Percentiles rank a stretch among this genome's conserved stretches.
These are phyloP conservation scores for Talaromyces sp. DNA, from an alignment of 2,329 filamentous ascomycete species.

Conservation along the genomic window DNA sequence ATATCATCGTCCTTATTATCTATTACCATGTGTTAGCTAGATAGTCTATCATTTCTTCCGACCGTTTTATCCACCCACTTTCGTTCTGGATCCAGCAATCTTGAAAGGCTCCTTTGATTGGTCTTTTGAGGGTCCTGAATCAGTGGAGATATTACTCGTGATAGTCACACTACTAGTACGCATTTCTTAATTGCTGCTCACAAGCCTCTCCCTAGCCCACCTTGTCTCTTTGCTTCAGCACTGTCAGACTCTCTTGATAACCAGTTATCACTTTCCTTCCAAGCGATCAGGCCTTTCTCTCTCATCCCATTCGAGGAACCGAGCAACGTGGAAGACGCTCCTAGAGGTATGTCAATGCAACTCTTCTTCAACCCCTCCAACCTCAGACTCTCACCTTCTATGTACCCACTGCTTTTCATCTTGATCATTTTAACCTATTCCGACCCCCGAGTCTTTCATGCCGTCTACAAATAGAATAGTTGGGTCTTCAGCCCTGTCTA, in stretches of 20 bases:
- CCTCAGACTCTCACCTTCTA: background rate
- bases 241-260: background rate
- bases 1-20: background rate
- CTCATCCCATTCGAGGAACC: background rate
- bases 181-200: background rate
- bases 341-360: background rate
- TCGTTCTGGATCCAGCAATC: background rate
- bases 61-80: conserved; percentile 4
- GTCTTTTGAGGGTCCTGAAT: background rate
- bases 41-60: background rate
- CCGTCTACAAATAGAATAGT: background rate
- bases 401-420: background rate
- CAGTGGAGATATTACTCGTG: background rate
- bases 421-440: background rate
- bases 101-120: background rate
- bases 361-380: background rate
- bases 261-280: background rate
- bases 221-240: background rate
- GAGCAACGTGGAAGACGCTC: background rate
- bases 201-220: background rate
- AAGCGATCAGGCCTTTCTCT: background rate
- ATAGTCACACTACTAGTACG: too few relatives aligned
- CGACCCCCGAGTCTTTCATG: background rate
- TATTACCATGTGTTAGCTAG: background rate
- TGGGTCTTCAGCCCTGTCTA: background rate